A percentile compares a stretch with the other conserved stretches of the same genome.
phyloP scores from a whole-genome alignment of 2,329 filamentous ascomycete species.

The Fusarium ambrosium region DNA sequence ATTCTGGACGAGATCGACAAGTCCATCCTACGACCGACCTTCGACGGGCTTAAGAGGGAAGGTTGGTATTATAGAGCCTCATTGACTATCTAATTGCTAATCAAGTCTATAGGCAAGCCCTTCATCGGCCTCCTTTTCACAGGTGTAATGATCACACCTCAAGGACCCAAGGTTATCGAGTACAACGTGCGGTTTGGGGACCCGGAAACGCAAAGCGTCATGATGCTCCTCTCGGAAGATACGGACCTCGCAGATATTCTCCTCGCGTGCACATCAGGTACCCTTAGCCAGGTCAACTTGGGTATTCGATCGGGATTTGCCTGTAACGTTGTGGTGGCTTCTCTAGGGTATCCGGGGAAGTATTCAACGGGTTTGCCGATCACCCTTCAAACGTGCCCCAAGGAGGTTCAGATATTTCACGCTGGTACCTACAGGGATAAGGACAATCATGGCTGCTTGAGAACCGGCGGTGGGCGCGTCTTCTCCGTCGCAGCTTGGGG shows the following conservation, averaged over 20 bases:
- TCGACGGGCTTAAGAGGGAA: slow-evolving; percentile 70
- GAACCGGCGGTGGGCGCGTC: slow-evolving; percentile 84
- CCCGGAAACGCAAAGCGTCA: slow-evolving; percentile 86
- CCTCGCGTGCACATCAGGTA: slow-evolving; percentile 81
- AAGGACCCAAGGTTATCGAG: slow-evolving; percentile 83
- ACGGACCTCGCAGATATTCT: slow-evolving; percentile 88
- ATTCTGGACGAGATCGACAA: slow-evolving; percentile 70
- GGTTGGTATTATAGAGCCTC: too few species aligned
- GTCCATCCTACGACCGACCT: slow-evolving; percentile 72
- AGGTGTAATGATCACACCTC: slow-evolving; percentile 85
- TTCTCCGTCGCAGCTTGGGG: slow-evolving; percentile 83
- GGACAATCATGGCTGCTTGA: slow-evolving; percentile 58
- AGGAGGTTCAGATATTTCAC: slow-evolving; percentile 81
- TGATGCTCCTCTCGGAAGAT: slow-evolving; percentile 79
- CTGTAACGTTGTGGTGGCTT: slow-evolving; percentile 86
- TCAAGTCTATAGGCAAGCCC: too few species aligned
- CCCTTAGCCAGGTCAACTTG: slow-evolving; percentile 73
- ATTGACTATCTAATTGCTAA: too few species aligned
- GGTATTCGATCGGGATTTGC: slow-evolving; percentile 75
- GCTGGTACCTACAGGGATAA: slow-evolving; percentile 17
- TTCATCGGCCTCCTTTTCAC: slow-evolving; percentile 82
- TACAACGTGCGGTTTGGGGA: slow-evolving; percentile 94
- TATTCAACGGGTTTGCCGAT: slow-evolving; percentile 77
- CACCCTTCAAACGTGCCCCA: slow-evolving; percentile 54
- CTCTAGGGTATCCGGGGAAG: slow-evolving; percentile 84